Evolutionary conservation across 2,329 filamentous ascomycete species (phyloP), one percentile per base, ranked within the genome.

Genomic region (Emmonsia crescens): DNA sequence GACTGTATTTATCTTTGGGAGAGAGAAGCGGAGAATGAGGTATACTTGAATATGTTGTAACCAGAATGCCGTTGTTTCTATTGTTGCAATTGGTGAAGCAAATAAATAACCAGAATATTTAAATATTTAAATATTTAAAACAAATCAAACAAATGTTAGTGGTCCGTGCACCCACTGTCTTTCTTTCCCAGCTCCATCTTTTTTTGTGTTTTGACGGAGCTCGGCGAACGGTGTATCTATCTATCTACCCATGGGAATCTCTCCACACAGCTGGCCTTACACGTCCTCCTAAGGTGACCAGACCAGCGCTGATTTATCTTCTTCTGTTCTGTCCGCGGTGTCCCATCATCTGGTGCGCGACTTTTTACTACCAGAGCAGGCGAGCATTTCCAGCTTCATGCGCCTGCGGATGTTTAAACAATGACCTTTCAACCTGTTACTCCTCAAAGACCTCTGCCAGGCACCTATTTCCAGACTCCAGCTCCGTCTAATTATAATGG

Each of bases 351-450:
- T 46, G 33, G 24, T 10, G 40, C 56, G 56, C 56, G 40, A 57
- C 40, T 31, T 57, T 33, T 40, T 5, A 16, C 40, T 5, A 16
- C 40, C 24, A 27, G 38, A 21, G 24, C 38, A 57, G 33, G 56
- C 40, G 16, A 10, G 19, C 40, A 9, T 44, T 8, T 31, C 55
- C 51, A 63, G 38, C 57, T 40, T 46, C 38, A 57, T 57, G 56
- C 56, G 27, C 56, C 56, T n/a, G 27, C 57, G 31, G n/a, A 44
- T 64, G 44, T 59, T 68, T 48, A 48, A 63, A 73, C 63, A 66
- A 79, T 78, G 76, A 76, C 75, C 70, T 74, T 73, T 68, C 75
- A 73, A 59, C 71, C 68, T 64, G 71, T 77, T 59, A 79, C 76
- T 67, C 71, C 72, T 66, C 67, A 73, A 68, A 68, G 74, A 70